These are phyloP conservation scores for Collybia mongolica DNA, from an alignment of 768 basidiomycete species.

Conservation along the genomic window DNA sequence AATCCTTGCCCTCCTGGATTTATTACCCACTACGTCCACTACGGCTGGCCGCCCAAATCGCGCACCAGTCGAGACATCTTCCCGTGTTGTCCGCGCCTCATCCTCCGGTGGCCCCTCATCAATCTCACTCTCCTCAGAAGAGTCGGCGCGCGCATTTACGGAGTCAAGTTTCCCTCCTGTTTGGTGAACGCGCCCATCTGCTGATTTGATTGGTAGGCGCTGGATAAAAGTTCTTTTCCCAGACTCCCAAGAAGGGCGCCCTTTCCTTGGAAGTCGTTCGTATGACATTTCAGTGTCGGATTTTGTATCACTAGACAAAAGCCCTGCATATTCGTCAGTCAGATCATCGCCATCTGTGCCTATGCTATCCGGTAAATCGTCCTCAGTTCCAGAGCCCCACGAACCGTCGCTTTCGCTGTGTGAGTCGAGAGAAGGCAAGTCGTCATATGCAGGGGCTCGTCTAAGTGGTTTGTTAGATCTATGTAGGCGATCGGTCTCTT, in stretches of 20 bases:
- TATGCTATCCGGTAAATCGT: slow-evolving; percentile 7
- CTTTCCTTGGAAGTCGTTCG: slow-evolving; percentile 60
- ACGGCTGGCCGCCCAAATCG: slow-evolving; percentile 87
- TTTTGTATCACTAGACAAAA: slow-evolving; percentile 15
- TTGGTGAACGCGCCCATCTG: slow-evolving; percentile 72
- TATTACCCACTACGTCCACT: slow-evolving; percentile 63
- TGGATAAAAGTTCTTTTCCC: slow-evolving; percentile 51
- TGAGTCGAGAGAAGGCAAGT: slow-evolving; percentile 70
- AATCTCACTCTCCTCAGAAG: slow-evolving; percentile 18
- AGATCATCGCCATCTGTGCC: slow-evolving; percentile 23
- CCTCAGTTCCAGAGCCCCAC: slow-evolving; percentile 44
- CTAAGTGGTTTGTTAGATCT: slow-evolving; percentile 59
- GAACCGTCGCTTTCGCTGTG: slow-evolving; percentile 56
- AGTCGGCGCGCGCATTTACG: neutral
- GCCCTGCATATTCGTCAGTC: slow-evolving; percentile 31
- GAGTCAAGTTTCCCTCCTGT: slow-evolving; percentile 37
- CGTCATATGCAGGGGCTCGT: slow-evolving; percentile 43
- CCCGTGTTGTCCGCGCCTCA: slow-evolving; percentile 31
- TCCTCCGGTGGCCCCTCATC: slow-evolving; percentile 26
- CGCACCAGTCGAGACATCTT: slow-evolving; percentile 80
- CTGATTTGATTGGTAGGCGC: slow-evolving; percentile 83
- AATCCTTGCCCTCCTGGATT: slow-evolving; percentile 64
- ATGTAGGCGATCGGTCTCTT: slow-evolving; percentile 73
- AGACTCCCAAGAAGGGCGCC: slow-evolving; percentile 41
- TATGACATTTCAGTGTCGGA: slow-evolving; percentile 77